Base-by-base conservation (phyloP, 1,284 basidiomycete species). In the Limonomyces culmigenus region DNA sequence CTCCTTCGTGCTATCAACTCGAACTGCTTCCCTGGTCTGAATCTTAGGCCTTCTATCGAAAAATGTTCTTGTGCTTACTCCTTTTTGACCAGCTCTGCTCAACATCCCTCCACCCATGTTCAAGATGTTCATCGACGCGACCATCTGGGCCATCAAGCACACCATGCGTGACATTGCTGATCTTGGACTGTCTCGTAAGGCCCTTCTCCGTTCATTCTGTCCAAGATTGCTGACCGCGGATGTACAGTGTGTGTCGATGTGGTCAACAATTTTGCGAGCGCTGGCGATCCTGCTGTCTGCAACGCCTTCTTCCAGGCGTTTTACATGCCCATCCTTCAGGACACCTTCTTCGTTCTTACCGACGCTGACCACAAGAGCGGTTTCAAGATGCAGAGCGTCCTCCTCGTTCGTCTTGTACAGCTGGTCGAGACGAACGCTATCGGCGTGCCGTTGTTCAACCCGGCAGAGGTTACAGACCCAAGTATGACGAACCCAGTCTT, bases 121-220 rank as follows among this genome's bases (percentile, higher is more conserved):
- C 71, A 97, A 96, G 63, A 62, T 98, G 42, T 85, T 95, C 56
- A 96, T 97, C 75, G 95, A 98, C 57, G 92, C 89, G 45, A 85
- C 97, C 45, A 85, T 96, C 37, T 99, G 95, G 95, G 93, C 91
- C 11, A 95, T 98, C 67, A 99, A 98, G 61, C 95, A 99, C 62
- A 96, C 91, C 13, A 95, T 96, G 88, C 77, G 95, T 38, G 95
- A 98, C 58, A 97, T 99, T 47, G 88, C 92, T 18, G 95, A 99
- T 54, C 87, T 79, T 23, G 93, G 93, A 37, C 55, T 96, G 43
- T 88, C 81, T 53, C 55, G 88, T 89, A 57, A 38, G 80, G 65
- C 23, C 13, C 34, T 29, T 29, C 12, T 41, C 35, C 19, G 39
- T 30, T 34, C n/a, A n/a, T 36, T 12, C 10, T 37, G 29, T 38